Evolutionary conservation across 441 rosid species (phyloP).

Genomic region (Bruguiera hainesii): DNA sequence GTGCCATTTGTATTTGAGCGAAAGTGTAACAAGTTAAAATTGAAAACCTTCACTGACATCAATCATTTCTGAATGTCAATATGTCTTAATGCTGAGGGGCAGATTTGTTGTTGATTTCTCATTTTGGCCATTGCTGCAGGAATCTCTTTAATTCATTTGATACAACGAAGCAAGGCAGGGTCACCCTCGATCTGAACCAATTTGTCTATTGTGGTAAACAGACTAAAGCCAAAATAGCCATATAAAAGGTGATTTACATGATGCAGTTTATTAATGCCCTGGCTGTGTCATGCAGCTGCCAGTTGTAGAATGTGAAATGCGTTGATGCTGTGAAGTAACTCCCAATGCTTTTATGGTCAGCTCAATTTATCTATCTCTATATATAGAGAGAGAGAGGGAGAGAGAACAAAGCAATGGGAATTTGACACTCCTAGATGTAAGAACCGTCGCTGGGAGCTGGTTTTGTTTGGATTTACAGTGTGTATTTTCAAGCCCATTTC

Average conservation of each 20-base stretch:
- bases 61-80: neutral
- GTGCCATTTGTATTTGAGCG: neutral
- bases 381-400: too few relatives aligned
- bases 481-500: too few relatives aligned
- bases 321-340: neutral
- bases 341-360: neutral
- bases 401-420: too few relatives aligned
- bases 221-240: neutral
- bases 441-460: too few relatives aligned
- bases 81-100: too few relatives aligned
- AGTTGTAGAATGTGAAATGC: slow-evolving; percentile 54
- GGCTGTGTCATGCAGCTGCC: slow-evolving; percentile 43
- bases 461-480: too few relatives aligned
- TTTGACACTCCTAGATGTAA: too few relatives aligned
- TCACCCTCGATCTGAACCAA: slow-evolving; percentile 61
- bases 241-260: neutral
- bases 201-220: slow-evolving; percentile 66
- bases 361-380: neutral
- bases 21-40: neutral
- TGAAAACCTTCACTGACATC: neutral
- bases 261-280: slow-evolving; percentile 1
- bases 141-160: slow-evolving; percentile 64
- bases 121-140: slow-evolving; percentile 32
- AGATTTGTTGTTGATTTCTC: neutral
- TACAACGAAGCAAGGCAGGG: slow-evolving; percentile 66